Base-by-base conservation (phyloP, 1,139 yeast genomes). In the Meyerozyma smithsonii region DNA sequence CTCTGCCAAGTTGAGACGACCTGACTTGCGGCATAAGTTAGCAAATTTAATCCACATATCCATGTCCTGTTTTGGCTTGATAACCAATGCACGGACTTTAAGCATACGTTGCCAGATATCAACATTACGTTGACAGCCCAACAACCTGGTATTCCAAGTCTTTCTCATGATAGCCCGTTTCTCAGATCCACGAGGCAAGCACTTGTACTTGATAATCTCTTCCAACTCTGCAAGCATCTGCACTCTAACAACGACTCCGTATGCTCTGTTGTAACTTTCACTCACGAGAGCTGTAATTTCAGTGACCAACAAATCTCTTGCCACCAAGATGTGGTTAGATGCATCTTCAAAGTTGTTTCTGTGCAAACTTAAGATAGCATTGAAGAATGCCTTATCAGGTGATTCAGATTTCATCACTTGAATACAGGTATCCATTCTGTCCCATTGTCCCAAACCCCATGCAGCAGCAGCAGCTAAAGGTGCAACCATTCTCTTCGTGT, bases 401-500 rank as follows among this genome's bases (percentile, higher is more conserved):
- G 96, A 86, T 48, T 88, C 96, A 1, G 79, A 68, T 49, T 88
- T 88, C 95, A 94, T 88, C 0, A 86, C 96, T 45, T 79, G 72
- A 42, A 90, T 89, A 54, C 90, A 94, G 8, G 85, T 77, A 55
- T 88, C 97, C 92, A 94, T 90, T 53, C 88, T 74, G 52, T 89
- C 97, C 98, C 98, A 94, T 58, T 88, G 94, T 2, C 92, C 92
- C 37, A 92, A 69, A n/a, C 97, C 97, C 98, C 98, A 92, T 1
- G 97, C 88, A 0, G 98, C 97, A 2, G 97, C 97, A 0, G 97
- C 98, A 0, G 98, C 98, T 40, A 94, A 66, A 1, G 98, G 98
- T 1, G 98, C 97, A 49, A 94, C 90, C n/a, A 83, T 79, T 44
- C 96, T 69, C 52, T 82, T 77, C 37, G 80, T 80, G 20, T 87